These are phyloP conservation scores for Solanum hybrid DNA, from an alignment of 305 asterid genomes.

Conservation along the genomic window DNA sequence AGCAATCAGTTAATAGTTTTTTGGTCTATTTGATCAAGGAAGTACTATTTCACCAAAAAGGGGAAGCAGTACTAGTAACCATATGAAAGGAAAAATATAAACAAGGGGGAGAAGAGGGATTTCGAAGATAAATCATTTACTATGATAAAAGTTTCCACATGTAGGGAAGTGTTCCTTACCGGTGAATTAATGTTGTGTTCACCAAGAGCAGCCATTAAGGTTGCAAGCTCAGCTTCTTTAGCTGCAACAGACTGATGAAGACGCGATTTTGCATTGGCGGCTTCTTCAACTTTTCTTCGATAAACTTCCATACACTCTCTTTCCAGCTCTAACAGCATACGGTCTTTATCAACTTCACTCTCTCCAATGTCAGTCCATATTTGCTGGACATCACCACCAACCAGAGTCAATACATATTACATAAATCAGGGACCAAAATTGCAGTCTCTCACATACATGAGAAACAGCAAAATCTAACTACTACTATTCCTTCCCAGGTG, in stretches of 20 bases:
- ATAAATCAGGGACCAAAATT: not conserved
- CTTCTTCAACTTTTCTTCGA: slow-evolving; percentile 80
- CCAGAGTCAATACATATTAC: not conserved
- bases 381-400: slow-evolving; percentile 41
- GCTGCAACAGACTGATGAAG: slow-evolving; percentile 83
- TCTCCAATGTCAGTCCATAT: slow-evolving; percentile 91
- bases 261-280: slow-evolving; percentile 59
- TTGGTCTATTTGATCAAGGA: not conserved
- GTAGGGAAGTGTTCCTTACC: slow-evolving; percentile 27
- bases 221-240: slow-evolving; percentile 86
- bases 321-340: slow-evolving; percentile 73
- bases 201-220: slow-evolving; percentile 80
- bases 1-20: not conserved
- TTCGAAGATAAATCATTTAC: not conserved
- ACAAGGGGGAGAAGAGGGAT: not conserved
- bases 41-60: not conserved
- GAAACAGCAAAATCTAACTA: not conserved
- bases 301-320: slow-evolving; percentile 77
- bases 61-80: not conserved
- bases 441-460: not conserved
- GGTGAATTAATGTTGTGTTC: slow-evolving; percentile 44
- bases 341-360: slow-evolving; percentile 65
- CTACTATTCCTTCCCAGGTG: not conserved
- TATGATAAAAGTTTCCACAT: not conserved
- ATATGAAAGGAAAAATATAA: not conserved